Percentiles rank a stretch among this genome's conserved stretches.
phyloP scores from a whole-genome alignment of 352 stramenopile species.

The Pythium plurisporium region DNA sequence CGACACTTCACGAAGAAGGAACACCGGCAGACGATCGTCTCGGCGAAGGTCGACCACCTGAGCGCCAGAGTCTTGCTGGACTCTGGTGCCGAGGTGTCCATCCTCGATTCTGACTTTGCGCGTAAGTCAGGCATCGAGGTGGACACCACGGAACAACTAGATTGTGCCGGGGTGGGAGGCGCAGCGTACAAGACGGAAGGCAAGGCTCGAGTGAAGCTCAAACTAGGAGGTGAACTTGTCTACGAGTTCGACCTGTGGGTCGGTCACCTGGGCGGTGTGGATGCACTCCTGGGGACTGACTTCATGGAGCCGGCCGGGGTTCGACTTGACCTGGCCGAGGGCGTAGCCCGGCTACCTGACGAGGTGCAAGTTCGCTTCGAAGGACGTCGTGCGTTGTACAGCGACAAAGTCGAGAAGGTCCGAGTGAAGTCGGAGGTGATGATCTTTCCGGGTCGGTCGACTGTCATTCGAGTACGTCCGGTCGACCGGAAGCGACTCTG shows the following conservation, averaged over 20 bases:
- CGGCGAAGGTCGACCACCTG: conserved; percentile 13
- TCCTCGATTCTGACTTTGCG: conserved; percentile 17
- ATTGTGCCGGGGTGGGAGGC: conserved; percentile 5
- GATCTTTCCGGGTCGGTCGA: background rate
- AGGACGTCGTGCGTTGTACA: conserved; percentile 2
- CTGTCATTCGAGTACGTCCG: background rate
- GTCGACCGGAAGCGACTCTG: background rate
- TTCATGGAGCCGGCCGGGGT: conserved; percentile 16
- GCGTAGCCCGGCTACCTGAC: conserved; percentile 13
- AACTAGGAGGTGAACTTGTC: conserved; percentile 1
- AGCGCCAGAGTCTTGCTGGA: conserved; percentile 20
- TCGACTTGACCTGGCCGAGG: conserved; percentile 14
- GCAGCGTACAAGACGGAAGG: conserved; percentile 1
- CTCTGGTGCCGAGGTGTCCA: conserved; percentile 17
- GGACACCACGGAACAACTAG: background rate
- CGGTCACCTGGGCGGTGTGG: background rate
- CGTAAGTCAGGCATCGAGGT: conserved; percentile 10
- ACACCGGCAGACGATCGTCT: conserved; percentile 24
- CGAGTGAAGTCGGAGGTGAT: background rate
- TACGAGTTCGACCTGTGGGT: conserved; percentile 13
- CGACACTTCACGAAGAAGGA: conserved; percentile 18
- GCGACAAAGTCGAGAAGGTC: conserved; percentile 1
- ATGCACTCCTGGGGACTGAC: conserved; percentile 14
- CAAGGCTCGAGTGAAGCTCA: conserved; percentile 9
- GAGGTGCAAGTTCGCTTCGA: no score